Percentiles rank a stretch among this genome's conserved stretches.
These are phyloP conservation scores for Camellia oleifera DNA, from an alignment of 179 eudicot species.

Conservation along the genomic window DNA sequence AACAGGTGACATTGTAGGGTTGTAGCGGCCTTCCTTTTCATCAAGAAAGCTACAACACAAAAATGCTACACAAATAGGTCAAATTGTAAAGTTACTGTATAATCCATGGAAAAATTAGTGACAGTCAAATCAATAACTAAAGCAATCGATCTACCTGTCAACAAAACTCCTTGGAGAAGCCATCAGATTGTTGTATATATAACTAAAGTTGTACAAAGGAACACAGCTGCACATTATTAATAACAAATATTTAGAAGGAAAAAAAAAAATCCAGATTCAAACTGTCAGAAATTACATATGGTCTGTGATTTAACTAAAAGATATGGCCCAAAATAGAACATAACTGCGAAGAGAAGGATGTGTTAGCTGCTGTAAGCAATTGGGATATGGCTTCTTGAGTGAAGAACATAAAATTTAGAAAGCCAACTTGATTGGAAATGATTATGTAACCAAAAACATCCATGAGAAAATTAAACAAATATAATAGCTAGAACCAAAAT, in stretches of 20 bases:
- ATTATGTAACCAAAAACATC: neutral
- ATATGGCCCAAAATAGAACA: neutral
- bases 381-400: neutral
- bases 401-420: neutral
- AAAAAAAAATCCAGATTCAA: neutral
- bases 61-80: constrained; percentile 48
- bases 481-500: neutral
- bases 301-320: constrained; percentile 5
- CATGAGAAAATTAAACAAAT: neutral
- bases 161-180: constrained; percentile 80
- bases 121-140: neutral
- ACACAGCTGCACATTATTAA: constrained; percentile 63
- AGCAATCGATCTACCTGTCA: constrained; percentile 58
- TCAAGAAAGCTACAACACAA: constrained; percentile 78
- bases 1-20: constrained; percentile 78
- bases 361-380: neutral
- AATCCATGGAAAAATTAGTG: constrained; percentile 2
- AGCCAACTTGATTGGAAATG: neutral
- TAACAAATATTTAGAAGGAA: neutral
- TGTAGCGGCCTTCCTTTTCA: constrained; percentile 73
- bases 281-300: neutral
- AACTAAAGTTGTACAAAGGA: constrained; percentile 89
- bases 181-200: constrained; percentile 66
- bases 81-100: neutral
- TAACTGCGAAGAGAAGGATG: neutral